Evolutionary conservation across 345 rosid species (phyloP), one percentile per base, ranked within the genome.

Genomic region (Ricinus communis): DNA sequence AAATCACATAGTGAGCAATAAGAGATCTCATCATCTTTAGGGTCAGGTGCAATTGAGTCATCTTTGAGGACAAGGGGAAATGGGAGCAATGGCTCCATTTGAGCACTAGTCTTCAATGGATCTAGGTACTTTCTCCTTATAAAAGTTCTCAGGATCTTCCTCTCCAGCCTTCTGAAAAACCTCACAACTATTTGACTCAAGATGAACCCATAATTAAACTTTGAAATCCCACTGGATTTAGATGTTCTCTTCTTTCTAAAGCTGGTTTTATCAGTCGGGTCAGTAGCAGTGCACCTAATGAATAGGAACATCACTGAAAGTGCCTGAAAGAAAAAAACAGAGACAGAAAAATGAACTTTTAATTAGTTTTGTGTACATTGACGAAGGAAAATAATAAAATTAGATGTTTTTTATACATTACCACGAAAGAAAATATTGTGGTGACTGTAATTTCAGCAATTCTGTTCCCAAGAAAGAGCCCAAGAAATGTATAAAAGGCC

Each of bases 241-340:
- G 78, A 75, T 40, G 45, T 85, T 74, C 72, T 88, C 86, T 72
- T 92, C 87, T 80, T 90, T 77, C 76, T 89, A 46, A 81, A 83
- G 74, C 90, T 84, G 77, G 93, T 87, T 59, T 82, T 95, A 79
- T 95, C 99, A 9, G 96, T 89, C 0, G 99, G 97, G 67, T 95
- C 94, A n/a, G 87, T 92, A 7, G 96, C 91, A 0, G 96, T 87
- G 69, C 97, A 92, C 77, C 97, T 87, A 70, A 86, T 77, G 63
- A 92, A 95, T 49, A 95, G 76, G 53, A 88, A 83, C 81, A 90
- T 80, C 21, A 93, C 97, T 55, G 88, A 88, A 66, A 86, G 51
- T 33, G 83, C 98, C 99, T 95, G 94, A 65, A n/a, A n/a, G 77
- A 80, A 43, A 43, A 43, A 43, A 33, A 33, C 6, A 53, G n/a